Percentiles rank a stretch among this genome's conserved stretches.
These are phyloP conservation scores for Zea luxurians DNA, from an alignment of 176 grass and related monocot genomes.

Conservation along the genomic window DNA sequence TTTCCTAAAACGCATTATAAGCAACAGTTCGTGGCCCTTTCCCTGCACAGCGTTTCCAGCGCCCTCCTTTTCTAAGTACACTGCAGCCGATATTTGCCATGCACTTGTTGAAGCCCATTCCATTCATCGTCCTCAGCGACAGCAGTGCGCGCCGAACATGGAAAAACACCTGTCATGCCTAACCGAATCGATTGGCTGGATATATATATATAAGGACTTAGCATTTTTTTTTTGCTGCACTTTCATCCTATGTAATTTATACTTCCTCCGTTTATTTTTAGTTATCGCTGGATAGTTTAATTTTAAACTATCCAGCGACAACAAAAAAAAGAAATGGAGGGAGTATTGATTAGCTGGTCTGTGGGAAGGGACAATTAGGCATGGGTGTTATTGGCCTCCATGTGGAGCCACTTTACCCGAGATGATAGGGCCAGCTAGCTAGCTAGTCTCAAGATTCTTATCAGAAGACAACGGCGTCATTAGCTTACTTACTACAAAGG, in stretches of 20 bases:
- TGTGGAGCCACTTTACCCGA: conserved; percentile 30
- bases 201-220: no score
- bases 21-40: conserved; percentile 37
- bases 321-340: no score
- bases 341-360: background rate
- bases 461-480: background rate
- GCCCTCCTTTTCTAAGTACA: conserved; percentile 24
- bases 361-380: conserved; percentile 5
- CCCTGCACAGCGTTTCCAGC: conserved; percentile 22
- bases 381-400: background rate
- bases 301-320: no score
- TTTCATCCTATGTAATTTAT: background rate
- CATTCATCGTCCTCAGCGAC: conserved; percentile 3
- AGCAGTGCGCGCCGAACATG: conserved; percentile 34
- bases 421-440: background rate
- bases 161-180: background rate
- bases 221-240: background rate
- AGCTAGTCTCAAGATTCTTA: conserved; percentile 3
- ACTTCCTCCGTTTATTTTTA: no score
- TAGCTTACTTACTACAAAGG: background rate
- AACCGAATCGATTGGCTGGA: background rate
- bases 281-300: no score
- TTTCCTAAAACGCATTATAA: conserved; percentile 34
- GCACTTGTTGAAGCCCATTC: background rate
- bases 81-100: background rate